Evolutionary conservation across 1,284 basidiomycete genomes (phyloP), one percentile per base, ranked within the genome.

Genomic region (Macrocystidia cucumis): DNA sequence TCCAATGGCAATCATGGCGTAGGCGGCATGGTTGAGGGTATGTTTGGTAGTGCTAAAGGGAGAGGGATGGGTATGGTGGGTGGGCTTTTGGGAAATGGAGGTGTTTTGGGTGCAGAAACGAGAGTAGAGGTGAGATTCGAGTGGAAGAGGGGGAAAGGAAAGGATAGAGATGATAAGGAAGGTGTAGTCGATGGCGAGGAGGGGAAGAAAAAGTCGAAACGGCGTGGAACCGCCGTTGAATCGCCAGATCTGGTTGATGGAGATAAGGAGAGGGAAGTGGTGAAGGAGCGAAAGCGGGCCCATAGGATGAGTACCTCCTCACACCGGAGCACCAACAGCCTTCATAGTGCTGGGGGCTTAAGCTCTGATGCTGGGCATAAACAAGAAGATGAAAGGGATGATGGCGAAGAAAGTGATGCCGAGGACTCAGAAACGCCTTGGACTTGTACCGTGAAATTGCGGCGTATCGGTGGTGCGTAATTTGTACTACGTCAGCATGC

Each of bases 381-480:
- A 3, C n/a, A 12, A 3, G 49, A 34, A 3, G 49, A 55, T 8
- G 60, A 59, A 9, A 57, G 60, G 3, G 73, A 71, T 29, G 67
- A 65, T 4, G 79, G 65, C 1, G 73, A 79, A 12, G 81, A 91
- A 34, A 88, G 83, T 41, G 92, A 97, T 48, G 89, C 91, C 0
- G 93, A 98, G 56, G 93, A 98, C 56, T 89, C 84, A 29, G 93
- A 97, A 59, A 91, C 89, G 18, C 89, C 92, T 0, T 98, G 93
- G 93, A 76, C 80, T 27, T 98, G 93, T 54, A 76, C 72, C 14
- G 62, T 88, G 44, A 70, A 78, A 44, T 60, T 81, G 21, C 66
- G 68, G 18, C 57, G 68, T 30, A 50, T 30, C 5, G 12, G n/a
- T 30, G 23, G 8, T 12, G n/a, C n/a, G n/a, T n/a, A n/a, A n/a